Conservation (phyloP, 257 asterid species). For the Capsicum rhomboideum region DNA sequence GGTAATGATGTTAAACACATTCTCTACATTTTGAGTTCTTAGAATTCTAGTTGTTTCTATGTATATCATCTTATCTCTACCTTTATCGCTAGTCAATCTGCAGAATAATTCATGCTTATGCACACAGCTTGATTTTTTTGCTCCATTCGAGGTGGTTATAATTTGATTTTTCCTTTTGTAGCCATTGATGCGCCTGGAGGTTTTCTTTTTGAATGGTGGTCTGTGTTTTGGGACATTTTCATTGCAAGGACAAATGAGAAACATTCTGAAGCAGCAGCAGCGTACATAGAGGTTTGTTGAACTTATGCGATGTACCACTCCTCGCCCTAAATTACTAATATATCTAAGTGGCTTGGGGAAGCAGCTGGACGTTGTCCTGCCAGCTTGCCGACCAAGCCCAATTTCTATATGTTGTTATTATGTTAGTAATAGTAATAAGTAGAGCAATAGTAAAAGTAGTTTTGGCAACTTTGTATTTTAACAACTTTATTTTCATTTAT, state of each 20-base stretch:
- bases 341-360: too few species aligned
- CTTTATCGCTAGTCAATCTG: not conserved
- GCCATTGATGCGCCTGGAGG: conserved; percentile 99
- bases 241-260: conserved; percentile 96
- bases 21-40: not conserved
- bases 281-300: conserved; percentile 83
- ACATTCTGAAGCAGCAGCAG: conserved; percentile 99
- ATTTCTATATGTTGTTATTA: too few species aligned
- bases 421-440: too few species aligned
- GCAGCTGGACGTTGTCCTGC: too few species aligned
- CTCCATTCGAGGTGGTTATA: not conserved
- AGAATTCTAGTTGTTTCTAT: not conserved
- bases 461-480: too few species aligned
- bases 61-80: not conserved
- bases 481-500: too few species aligned
- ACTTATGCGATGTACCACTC: not conserved
- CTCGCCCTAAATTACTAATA: not conserved
- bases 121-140: not conserved
- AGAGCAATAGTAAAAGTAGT: too few species aligned
- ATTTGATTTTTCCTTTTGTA: conserved; percentile 19
- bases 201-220: conserved; percentile 99
- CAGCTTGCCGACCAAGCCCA: too few species aligned
- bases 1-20: conserved; percentile 39
- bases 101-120: not conserved
- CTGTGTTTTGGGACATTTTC: conserved; percentile 98